Conservation (phyloP, 257 asterid species). For the Ehretia macrophylla region DNA sequence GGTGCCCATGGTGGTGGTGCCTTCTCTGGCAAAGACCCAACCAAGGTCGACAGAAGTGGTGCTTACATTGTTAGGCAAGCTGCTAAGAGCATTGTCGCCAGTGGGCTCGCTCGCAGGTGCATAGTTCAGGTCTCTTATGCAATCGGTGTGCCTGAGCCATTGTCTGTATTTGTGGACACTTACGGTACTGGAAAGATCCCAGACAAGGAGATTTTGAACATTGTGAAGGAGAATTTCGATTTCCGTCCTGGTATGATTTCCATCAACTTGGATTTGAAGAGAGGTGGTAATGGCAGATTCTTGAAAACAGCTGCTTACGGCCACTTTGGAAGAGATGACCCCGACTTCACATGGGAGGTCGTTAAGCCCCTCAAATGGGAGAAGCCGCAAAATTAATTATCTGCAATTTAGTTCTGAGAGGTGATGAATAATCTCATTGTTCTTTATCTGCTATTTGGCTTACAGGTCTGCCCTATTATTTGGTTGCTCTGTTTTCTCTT, state of each 20-base stretch:
- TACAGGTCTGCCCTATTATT: too few relatives aligned
- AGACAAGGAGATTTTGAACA: conserved; percentile 9
- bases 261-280: conserved; percentile 9
- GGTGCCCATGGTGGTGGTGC: conserved; percentile 9
- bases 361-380: conserved; percentile 11
- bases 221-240: conserved; percentile 7
- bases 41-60: conserved; percentile 9
- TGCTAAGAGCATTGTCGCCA: conserved; percentile 9
- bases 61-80: conserved; percentile 10
- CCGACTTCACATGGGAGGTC: conserved; percentile 9
- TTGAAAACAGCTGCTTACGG: conserved; percentile 11
- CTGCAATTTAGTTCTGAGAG: not conserved
- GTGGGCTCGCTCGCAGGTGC: conserved; percentile 7
- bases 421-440: too few relatives aligned
- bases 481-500: too few relatives aligned
- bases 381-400: not conserved
- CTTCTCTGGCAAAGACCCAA: conserved; percentile 7
- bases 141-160: conserved; percentile 10
- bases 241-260: conserved; percentile 10
- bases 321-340: conserved; percentile 4
- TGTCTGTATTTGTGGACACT: conserved; percentile 9
- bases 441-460: too few relatives aligned
- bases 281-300: conserved; percentile 9
- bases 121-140: conserved; percentile 8
- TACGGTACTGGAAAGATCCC: conserved; percentile 7